Conservation (phyloP, 2,329 filamentous ascomycete genomes). For the Lecanicillium sp. region DNA sequence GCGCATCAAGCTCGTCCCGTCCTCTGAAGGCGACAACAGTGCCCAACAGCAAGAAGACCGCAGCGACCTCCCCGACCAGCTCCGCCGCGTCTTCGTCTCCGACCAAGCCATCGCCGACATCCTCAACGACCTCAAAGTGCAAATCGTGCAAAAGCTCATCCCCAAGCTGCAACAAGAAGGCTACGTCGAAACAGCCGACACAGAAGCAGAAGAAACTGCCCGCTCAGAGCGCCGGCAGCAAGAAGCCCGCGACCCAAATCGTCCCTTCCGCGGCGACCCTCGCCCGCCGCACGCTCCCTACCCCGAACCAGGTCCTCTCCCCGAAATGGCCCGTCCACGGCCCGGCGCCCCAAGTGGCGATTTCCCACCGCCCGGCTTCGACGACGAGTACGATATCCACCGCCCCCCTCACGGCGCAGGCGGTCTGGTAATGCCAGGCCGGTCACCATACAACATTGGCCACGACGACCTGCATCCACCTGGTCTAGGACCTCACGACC, state of each 20-base stretch:
- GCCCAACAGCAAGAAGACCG: slow-evolving; percentile 34
- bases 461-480: slow-evolving; percentile 83
- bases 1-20: slow-evolving; percentile 37
- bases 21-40: slow-evolving; percentile 20
- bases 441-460: slow-evolving; percentile 62
- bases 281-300: slow-evolving; percentile 53
- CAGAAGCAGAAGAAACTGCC: slow-evolving; percentile 31
- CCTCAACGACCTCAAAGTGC: slow-evolving; percentile 62
- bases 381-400: slow-evolving; percentile 83
- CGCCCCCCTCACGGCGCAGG: slow-evolving; percentile 37
- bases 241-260: slow-evolving; percentile 26
- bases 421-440: slow-evolving; percentile 28
- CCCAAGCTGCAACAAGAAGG: slow-evolving; percentile 70
- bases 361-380: slow-evolving; percentile 82
- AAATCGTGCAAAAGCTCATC: slow-evolving; percentile 76
- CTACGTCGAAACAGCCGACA: slow-evolving; percentile 55
- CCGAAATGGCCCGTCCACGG: slow-evolving; percentile 44
- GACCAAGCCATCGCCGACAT: slow-evolving; percentile 58
- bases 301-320: slow-evolving; percentile 58
- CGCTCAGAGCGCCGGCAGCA: slow-evolving; percentile 30
- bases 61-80: slow-evolving; percentile 35
- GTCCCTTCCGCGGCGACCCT: slow-evolving; percentile 32
- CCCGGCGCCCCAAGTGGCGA: slow-evolving; percentile 56
- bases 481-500: slow-evolving; percentile 77
- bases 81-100: slow-evolving; percentile 65